A percentile compares a stretch with the other conserved stretches of the same genome.
Conservation (phyloP, 352 stramenopile species). For the Chrysophaeum taylorii region DNA sequence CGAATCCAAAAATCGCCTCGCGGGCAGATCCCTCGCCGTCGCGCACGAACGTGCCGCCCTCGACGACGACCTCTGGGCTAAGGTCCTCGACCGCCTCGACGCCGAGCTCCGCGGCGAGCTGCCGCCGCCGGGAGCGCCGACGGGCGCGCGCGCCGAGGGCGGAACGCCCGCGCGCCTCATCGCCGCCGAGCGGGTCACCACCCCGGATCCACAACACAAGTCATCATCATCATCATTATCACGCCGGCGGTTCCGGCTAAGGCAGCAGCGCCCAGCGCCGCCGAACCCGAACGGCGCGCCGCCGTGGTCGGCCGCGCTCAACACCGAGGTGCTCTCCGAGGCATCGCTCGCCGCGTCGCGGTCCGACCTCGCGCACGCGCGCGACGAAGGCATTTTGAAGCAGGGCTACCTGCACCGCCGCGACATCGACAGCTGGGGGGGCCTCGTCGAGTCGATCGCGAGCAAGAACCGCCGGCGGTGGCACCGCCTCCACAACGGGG, state of each 20-base stretch:
- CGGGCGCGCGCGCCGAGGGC: neutral
- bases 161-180: neutral
- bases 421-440: too few species aligned
- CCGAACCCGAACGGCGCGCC: too few species aligned
- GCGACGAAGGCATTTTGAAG: conserved; percentile 8
- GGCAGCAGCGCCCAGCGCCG: too few species aligned
- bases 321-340: neutral
- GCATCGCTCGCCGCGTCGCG: neutral
- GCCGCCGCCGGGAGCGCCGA: neutral
- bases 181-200: too few species aligned
- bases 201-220: too few species aligned
- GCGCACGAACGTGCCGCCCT: neutral
- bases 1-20: too few species aligned
- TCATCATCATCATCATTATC: too few species aligned
- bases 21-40: neutral
- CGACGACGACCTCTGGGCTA: neutral
- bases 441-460: too few species aligned
- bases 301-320: conserved; percentile 1
- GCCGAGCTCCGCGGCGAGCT: conserved; percentile 8
- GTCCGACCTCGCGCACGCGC: conserved; percentile 3
- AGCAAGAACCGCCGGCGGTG: neutral
- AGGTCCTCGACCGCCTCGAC: neutral
- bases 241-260: too few species aligned
- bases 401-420: conserved; percentile 14
- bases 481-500: conserved; percentile 12